Conservation (phyloP, 2,329 filamentous ascomycete species). For the Alternaria triticina region DNA sequence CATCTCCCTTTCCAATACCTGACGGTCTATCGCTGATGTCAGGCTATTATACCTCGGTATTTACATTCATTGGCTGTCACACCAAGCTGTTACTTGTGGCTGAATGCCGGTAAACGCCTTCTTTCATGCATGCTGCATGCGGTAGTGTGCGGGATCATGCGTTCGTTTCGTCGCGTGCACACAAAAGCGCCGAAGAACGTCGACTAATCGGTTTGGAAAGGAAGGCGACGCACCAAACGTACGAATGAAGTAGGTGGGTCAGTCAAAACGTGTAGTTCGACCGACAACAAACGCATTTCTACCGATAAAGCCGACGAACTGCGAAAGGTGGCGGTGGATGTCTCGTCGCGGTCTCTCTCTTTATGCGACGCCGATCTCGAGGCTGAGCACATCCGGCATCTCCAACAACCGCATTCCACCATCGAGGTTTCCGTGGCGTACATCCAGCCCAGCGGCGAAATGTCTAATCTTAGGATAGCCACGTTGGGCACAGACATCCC, state of each 20-base stretch:
- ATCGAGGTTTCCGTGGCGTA: not conserved
- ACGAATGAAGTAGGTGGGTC: not conserved
- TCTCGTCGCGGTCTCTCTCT: too few relatives aligned
- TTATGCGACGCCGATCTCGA: not conserved
- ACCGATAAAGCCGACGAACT: not conserved
- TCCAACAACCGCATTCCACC: not conserved
- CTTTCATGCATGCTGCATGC: not conserved
- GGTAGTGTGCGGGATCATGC: slow-evolving; percentile 4
- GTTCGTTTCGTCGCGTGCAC: slow-evolving; percentile 2
- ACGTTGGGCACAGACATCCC: not conserved
- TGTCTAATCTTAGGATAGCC: slow-evolving; percentile 11
- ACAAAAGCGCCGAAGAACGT: not conserved
- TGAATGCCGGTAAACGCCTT: not conserved
- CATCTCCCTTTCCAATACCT: not conserved
- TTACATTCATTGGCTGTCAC: not conserved
- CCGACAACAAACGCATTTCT: not conserved
- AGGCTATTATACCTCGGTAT: not conserved
- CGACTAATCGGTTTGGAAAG: not conserved
- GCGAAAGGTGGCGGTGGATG: not conserved
- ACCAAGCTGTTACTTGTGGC: not conserved
- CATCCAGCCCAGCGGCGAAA: slow-evolving; percentile 1
- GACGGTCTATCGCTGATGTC: not conserved
- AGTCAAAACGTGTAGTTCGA: not conserved
- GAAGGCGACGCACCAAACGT: not conserved
- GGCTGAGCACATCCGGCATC: not conserved